Evolutionary conservation across 2,329 filamentous ascomycete genomes (phyloP).

Genomic region (Botrytis fabae): DNA sequence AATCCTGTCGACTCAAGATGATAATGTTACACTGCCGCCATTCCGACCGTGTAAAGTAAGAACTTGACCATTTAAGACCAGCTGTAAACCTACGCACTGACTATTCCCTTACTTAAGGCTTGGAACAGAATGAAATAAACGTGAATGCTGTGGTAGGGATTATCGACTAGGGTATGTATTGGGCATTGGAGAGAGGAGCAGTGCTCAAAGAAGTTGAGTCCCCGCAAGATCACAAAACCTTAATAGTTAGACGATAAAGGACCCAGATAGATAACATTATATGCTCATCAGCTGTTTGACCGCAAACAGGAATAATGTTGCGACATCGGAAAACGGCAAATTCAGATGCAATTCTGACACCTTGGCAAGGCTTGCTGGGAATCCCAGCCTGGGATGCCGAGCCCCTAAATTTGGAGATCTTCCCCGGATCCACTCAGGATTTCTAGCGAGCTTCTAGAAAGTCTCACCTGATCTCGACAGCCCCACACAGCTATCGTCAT

Average conservation of each 20-base stretch:
- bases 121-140: background rate
- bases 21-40: background rate
- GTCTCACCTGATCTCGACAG: slow-evolving; percentile 9
- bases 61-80: background rate
- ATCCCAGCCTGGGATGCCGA: background rate
- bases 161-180: background rate
- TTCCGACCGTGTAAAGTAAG: background rate
- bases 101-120: background rate
- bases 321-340: background rate
- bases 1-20: background rate
- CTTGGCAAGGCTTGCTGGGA: background rate
- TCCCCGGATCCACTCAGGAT: background rate
- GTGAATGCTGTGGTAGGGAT: background rate
- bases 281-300: background rate
- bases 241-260: background rate
- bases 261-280: background rate
- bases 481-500: slow-evolving; percentile 12
- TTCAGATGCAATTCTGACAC: background rate
- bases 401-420: background rate
- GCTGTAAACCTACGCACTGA: background rate
- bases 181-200: background rate
- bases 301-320: background rate
- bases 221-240: background rate
- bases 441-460: slow-evolving; percentile 25
- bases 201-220: background rate